Evolutionary conservation across 257 asterid genomes (phyloP).

Genomic region (Petrea volubilis): DNA sequence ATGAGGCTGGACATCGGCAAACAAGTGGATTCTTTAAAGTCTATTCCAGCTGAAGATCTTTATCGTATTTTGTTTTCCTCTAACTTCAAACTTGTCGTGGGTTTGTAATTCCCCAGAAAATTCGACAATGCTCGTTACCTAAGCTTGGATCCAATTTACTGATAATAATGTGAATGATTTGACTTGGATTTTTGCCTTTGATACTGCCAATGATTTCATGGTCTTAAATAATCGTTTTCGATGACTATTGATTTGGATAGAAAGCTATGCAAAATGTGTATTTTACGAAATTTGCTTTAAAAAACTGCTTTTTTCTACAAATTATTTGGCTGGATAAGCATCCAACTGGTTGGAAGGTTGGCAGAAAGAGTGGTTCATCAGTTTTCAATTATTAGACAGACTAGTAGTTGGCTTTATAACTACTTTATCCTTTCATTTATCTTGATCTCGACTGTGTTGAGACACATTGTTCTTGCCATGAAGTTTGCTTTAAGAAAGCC

Average conservation of each 20-base stretch:
- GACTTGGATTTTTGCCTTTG: constrained; percentile 7
- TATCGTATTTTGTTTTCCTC: constrained; percentile 13
- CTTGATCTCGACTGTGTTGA: background rate
- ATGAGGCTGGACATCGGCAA: constrained; percentile 26
- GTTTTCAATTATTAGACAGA: constrained; percentile 17
- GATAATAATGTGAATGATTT: constrained; percentile 36
- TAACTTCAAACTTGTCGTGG: constrained; percentile 10
- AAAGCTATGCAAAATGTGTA: background rate
- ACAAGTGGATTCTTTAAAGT: constrained; percentile 1
- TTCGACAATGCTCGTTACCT: constrained; percentile 23
- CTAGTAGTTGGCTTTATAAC: constrained; percentile 23
- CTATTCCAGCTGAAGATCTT: constrained; percentile 26
- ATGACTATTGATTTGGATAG: background rate
- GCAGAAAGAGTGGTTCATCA: constrained; percentile 5
- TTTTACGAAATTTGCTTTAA: background rate
- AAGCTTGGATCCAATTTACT: constrained; percentile 17
- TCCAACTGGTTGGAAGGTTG: constrained; percentile 10
- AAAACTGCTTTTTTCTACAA: background rate
- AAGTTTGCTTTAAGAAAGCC: constrained; percentile 24
- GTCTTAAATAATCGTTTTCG: background rate
- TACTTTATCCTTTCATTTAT: background rate
- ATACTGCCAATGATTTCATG: constrained; percentile 23
- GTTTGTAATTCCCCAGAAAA: constrained; percentile 24
- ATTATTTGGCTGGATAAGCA: constrained; percentile 22
- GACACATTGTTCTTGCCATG: constrained; percentile 4